phyloP scores from a whole-genome alignment of 225 moss, liverwort and hornwort genomes.

The Antitrichia curtipendula region DNA sequence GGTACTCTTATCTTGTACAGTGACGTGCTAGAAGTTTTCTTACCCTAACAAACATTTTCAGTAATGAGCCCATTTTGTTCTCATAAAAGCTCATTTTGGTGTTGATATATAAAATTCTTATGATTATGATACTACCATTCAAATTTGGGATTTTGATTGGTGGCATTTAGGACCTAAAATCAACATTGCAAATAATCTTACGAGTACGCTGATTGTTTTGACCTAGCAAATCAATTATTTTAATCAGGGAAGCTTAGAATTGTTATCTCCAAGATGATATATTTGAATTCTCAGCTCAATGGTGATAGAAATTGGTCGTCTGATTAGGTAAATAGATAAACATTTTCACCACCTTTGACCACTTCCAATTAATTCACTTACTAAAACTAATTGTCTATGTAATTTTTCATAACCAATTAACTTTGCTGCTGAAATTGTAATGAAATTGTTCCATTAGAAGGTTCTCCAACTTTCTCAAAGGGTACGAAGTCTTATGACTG shows the following conservation, averaged over 20 bases:
- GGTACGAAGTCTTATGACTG: background rate
- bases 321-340: background rate
- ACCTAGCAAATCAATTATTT: background rate
- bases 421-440: background rate
- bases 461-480: background rate
- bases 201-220: background rate
- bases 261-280: background rate
- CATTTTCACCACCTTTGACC: background rate
- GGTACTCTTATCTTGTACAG: background rate
- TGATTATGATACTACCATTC: background rate
- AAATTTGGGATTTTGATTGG: background rate
- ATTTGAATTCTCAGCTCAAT: background rate
- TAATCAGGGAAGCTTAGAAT: background rate
- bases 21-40: background rate
- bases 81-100: background rate
- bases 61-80: background rate
- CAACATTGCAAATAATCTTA: background rate
- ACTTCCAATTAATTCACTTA: background rate
- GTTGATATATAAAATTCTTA: background rate
- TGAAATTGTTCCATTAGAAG: background rate
- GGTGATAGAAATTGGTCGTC: background rate
- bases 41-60: background rate
- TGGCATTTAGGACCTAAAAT: background rate
- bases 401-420: background rate
- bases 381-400: background rate